Evolutionary conservation across 108 stramenopile genomes (phyloP).

Genomic region (Discostella pseudostelligera): DNA sequence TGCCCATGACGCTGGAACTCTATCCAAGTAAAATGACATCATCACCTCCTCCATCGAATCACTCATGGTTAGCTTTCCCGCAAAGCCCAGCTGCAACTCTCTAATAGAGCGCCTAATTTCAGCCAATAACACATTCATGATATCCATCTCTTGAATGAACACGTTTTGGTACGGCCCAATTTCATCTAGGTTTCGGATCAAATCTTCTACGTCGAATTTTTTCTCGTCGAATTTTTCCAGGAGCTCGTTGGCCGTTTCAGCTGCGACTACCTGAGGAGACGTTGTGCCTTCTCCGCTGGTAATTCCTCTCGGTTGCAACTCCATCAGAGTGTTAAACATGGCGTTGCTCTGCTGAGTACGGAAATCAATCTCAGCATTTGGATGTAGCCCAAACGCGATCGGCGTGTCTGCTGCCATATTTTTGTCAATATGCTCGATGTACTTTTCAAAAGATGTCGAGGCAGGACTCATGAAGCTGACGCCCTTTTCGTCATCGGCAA

Average conservation of each 20-base stretch:
- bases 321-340: conserved; percentile 60
- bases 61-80: conserved; percentile 90
- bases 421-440: conserved; percentile 86
- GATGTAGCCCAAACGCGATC: conserved; percentile 91
- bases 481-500: conserved; percentile 85
- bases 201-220: conserved; percentile 81
- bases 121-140: conserved; percentile 77
- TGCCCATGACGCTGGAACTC: conserved; percentile 75
- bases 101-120: conserved; percentile 85
- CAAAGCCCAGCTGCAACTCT: conserved; percentile 85
- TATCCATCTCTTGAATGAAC: conserved; percentile 90
- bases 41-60: conserved; percentile 85
- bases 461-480: conserved; percentile 79
- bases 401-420: conserved; percentile 81
- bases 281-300: conserved; percentile 40
- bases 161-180: conserved; percentile 91
- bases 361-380: conserved; percentile 94
- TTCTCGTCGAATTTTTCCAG: conserved; percentile 86
- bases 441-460: conserved; percentile 88
- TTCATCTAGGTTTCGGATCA: conserved; percentile 68
- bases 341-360: conserved; percentile 81
- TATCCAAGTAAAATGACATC: conserved; percentile 72
- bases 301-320: conserved; percentile 56
- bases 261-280: conserved; percentile 66
- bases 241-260: conserved; percentile 54